phyloP scores from a whole-genome alignment of 225 moss, liverwort and hornwort species.

The Antitrichia curtipendula region DNA sequence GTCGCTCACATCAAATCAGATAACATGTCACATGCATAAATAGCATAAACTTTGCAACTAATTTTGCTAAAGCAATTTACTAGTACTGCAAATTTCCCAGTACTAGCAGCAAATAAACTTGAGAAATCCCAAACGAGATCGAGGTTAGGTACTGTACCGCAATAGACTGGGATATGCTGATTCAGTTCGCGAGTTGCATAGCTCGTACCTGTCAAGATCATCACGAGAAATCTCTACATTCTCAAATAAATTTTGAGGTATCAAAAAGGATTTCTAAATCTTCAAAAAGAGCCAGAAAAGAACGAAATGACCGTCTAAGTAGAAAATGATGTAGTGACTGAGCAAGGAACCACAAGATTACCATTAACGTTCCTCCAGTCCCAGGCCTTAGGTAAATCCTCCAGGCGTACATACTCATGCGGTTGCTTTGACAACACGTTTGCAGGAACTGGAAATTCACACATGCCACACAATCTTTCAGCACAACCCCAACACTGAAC shows the following conservation, averaged over 20 bases:
- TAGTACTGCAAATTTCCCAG: background rate
- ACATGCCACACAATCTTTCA: background rate
- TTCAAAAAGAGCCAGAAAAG: background rate
- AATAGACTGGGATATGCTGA: conserved; percentile 91
- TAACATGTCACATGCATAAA: background rate
- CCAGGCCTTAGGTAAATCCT: conserved; percentile 52
- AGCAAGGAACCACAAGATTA: background rate
- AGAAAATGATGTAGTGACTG: background rate
- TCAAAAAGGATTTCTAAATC: background rate
- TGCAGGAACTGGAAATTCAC: conserved; percentile 29
- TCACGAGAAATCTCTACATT: background rate
- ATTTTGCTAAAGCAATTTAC: background rate
- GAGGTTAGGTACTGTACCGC: conserved; percentile 16
- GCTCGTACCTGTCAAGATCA: conserved; percentile 56
- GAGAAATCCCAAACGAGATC: background rate
- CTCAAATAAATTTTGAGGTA: background rate
- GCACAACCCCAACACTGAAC: background rate
- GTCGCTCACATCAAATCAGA: background rate
- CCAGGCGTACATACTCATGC: conserved; percentile 46
- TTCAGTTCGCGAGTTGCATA: conserved; percentile 76
- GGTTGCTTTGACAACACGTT: conserved; percentile 63
- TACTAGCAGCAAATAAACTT: background rate
- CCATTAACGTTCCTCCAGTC: conserved; percentile 89
- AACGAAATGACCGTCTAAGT: background rate
- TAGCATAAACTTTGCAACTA: background rate